phyloP scores from a whole-genome alignment of 257 asterid species.

The Asclepias syriaca region DNA sequence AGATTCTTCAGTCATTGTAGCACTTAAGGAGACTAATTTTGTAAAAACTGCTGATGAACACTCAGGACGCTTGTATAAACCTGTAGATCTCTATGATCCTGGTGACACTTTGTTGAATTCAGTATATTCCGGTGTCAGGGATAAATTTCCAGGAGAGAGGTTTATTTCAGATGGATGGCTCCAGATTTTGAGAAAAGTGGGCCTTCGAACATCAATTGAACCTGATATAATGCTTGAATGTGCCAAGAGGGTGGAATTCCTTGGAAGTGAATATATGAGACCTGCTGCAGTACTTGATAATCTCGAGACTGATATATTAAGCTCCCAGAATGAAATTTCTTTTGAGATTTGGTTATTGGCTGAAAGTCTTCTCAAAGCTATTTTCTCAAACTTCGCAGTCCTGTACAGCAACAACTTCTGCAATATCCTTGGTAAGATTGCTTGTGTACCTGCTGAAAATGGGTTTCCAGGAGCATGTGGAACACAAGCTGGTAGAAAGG shows the following conservation, averaged over 20 bases:
- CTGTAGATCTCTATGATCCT: constrained; percentile 82
- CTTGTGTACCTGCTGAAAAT: constrained; percentile 89
- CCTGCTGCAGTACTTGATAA: constrained; percentile 47
- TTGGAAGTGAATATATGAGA: constrained; percentile 71
- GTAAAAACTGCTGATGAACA: constrained; percentile 77
- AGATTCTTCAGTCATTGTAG: constrained; percentile 66
- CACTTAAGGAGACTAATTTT: constrained; percentile 68
- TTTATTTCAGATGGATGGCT: constrained; percentile 89
- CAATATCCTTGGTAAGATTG: constrained; percentile 72
- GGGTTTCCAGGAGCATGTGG: constrained; percentile 75
- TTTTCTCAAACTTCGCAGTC: constrained; percentile 77
- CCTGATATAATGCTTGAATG: constrained; percentile 84
- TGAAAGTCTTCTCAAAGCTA: constrained; percentile 70
- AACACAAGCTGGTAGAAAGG: constrained; percentile 66
- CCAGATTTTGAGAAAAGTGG: constrained; percentile 68
- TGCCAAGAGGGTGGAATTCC: constrained; percentile 86
- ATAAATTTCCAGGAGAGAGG: constrained; percentile 88
- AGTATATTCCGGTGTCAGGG: constrained; percentile 70
- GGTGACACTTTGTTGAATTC: constrained; percentile 69
- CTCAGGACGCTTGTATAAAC: constrained; percentile 47
- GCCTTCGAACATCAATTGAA: constrained; percentile 77
- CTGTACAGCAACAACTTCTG: constrained; percentile 88
- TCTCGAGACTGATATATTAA: constrained; percentile 45
- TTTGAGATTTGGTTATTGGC: constrained; percentile 84
- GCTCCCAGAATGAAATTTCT: constrained; percentile 63